Percentiles rank a stretch among this genome's conserved stretches.
Evolutionary conservation across 2,329 filamentous ascomycete genomes (phyloP).

Genomic region (Aspergillus viridinutans): DNA sequence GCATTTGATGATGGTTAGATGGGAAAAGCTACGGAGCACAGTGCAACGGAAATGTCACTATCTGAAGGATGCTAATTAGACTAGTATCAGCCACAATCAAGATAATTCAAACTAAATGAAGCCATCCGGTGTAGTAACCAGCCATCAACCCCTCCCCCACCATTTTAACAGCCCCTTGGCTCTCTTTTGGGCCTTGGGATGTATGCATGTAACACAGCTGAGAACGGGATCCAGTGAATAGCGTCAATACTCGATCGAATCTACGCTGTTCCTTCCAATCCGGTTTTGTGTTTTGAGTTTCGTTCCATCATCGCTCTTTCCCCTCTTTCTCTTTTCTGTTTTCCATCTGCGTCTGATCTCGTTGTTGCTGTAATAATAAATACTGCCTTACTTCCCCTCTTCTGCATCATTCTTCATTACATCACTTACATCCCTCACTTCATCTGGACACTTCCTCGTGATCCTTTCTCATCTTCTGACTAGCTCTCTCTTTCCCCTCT

Average conservation of each 20-base stretch:
- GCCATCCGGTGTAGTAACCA: not conserved
- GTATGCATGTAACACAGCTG: not conserved
- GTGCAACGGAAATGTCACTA: not conserved
- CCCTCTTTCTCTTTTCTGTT: not conserved
- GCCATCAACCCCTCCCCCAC: not conserved
- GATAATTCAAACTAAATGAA: not conserved
- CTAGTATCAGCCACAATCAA: not conserved
- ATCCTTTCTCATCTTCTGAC: not conserved
- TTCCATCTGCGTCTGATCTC: not conserved
- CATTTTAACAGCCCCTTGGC: not conserved
- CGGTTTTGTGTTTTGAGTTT: conserved; percentile 1
- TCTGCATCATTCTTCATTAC: not conserved
- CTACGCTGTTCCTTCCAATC: conserved; percentile 9
- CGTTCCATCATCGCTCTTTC: conserved; percentile 2
- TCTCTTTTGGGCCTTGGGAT: not conserved
- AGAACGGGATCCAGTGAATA: not conserved
- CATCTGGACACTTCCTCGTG: not conserved
- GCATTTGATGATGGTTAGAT: not conserved
- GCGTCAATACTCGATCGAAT: not conserved
- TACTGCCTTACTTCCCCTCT: not conserved
- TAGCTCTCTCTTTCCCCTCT: not conserved
- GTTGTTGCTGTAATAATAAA: not conserved
- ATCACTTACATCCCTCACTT: not conserved
- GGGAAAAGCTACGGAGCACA: not conserved
- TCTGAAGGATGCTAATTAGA: not conserved